Evolutionary conservation across 139 green algal genomes (phyloP), one percentile per base, ranked within the genome.

Genomic region (Ettlia oleoabundans): DNA sequence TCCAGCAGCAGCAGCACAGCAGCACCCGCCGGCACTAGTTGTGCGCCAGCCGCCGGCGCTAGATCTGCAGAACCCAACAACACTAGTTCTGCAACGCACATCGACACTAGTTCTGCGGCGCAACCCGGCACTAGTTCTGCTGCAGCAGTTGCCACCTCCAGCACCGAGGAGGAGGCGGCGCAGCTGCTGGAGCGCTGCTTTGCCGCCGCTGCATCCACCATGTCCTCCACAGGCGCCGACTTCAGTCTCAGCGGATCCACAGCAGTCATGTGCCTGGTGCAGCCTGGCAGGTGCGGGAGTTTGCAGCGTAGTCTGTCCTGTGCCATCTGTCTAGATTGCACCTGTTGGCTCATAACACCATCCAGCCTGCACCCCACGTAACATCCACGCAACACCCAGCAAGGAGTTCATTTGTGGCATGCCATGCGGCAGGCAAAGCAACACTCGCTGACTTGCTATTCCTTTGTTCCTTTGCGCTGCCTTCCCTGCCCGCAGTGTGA

Each of bases 261-360:
- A 21, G 87, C 87, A 6, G 87, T 89, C n/a, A 52, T 91, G 52
- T 80, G 73, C 73, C 73, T 80, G 22, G 37, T 80, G 33, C 73
- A 80, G 52, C 73, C 73, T 37, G 73, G 73, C 35, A n/a, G n/a
- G n/a, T n/a, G n/a, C n/a, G n/a, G n/a, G n/a, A n/a, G n/a, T n/a
- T n/a, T n/a, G n/a, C n/a, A n/a, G n/a, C n/a, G n/a, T n/a, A n/a
- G n/a, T n/a, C n/a, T n/a, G n/a, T n/a, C n/a, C n/a, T n/a, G n/a
- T n/a, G n/a, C n/a, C n/a, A n/a, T n/a, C n/a, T n/a, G n/a, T n/a
- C n/a, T n/a, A n/a, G n/a, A n/a, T n/a, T n/a, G n/a, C n/a, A n/a
- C n/a, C n/a, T n/a, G n/a, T n/a, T n/a, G n/a, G n/a, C n/a, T n/a
- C n/a, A n/a, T n/a, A n/a, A n/a, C n/a, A n/a, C n/a, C n/a, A n/a